A percentile compares a stretch with the other conserved stretches of the same genome.
These are phyloP conservation scores for Teratosphaeria gauchensis DNA, from an alignment of 2,329 filamentous ascomycete genomes.

Conservation along the genomic window DNA sequence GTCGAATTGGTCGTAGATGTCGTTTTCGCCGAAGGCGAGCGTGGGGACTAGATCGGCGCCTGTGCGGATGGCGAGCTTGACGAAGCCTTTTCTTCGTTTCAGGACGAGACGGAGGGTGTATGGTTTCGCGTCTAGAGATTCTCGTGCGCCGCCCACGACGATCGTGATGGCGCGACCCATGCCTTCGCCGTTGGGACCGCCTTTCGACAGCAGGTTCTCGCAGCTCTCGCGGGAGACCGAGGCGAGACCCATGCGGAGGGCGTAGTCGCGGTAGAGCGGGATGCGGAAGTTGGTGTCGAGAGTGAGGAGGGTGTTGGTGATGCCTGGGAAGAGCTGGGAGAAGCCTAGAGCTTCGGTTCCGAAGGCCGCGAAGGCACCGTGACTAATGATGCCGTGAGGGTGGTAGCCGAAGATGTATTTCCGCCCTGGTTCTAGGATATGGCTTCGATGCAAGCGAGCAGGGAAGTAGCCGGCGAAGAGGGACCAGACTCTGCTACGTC, in stretches of 20 bases:
- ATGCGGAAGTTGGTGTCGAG: constrained; percentile 94
- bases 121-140: constrained; percentile 82
- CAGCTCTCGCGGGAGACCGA: constrained; percentile 89
- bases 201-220: constrained; percentile 73
- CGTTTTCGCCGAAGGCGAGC: constrained; percentile 88
- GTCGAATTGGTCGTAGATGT: constrained; percentile 84
- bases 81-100: constrained; percentile 76
- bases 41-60: constrained; percentile 93
- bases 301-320: constrained; percentile 86
- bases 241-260: constrained; percentile 75
- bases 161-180: constrained; percentile 96
- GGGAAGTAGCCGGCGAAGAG: constrained; percentile 92
- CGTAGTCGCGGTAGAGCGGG: constrained; percentile 87
- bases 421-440: constrained; percentile 64
- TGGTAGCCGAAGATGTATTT: constrained; percentile 98
- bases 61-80: constrained; percentile 83
- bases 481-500: constrained; percentile 68
- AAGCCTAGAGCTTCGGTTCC: constrained; percentile 85
- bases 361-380: constrained; percentile 90
- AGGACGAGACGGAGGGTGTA: constrained; percentile 68
- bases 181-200: constrained; percentile 66
- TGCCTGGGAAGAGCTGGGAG: constrained; percentile 77
- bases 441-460: constrained; percentile 74
- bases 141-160: constrained; percentile 83
- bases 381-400: constrained; percentile 92